Conservation (phyloP, 768 basidiomycete genomes). For the Wakefieldia striispora region DNA sequence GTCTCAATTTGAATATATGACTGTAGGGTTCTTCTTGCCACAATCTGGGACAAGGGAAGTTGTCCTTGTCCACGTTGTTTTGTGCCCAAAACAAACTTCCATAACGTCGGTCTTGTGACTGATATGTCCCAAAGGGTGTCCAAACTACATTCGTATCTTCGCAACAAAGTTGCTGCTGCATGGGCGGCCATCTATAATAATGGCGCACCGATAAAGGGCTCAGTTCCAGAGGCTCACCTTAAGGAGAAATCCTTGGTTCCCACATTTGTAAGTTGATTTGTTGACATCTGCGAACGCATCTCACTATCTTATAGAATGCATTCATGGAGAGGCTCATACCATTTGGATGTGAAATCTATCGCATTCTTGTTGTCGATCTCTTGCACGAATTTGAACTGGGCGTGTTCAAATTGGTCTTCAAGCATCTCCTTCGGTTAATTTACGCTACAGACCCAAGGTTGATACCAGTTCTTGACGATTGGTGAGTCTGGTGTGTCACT, state of each 20-base stretch:
- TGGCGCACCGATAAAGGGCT: conserved; percentile 12
- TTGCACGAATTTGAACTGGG: conserved; percentile 44
- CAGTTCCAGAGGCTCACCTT: conserved; percentile 3
- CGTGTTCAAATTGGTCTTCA: conserved; percentile 36
- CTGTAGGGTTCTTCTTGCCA: conserved; percentile 25
- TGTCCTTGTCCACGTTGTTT: conserved; percentile 34
- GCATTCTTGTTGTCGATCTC: conserved; percentile 33
- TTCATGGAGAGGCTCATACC: conserved; percentile 25
- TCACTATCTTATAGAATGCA: conserved; percentile 29
- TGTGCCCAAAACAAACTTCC: conserved; percentile 13
- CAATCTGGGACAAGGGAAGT: conserved; percentile 25
- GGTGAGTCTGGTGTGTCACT: conserved; percentile 15
- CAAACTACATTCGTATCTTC: neutral
- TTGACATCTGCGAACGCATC: too few relatives aligned
- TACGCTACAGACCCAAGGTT: conserved; percentile 4
- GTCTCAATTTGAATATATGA: neutral
- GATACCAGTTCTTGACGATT: conserved; percentile 23
- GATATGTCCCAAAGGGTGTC: conserved; percentile 7
- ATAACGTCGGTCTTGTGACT: conserved; percentile 5
- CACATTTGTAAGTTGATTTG: conserved; percentile 7
- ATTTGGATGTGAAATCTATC: conserved; percentile 24
- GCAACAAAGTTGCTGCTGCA: neutral
- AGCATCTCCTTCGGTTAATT: conserved; percentile 37
- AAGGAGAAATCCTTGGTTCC: conserved; percentile 11
- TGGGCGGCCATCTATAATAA: conserved; percentile 8